Evolutionary conservation across 1,139 yeast species (phyloP).

Genomic region (Casaregolazyma suthepensis): DNA sequence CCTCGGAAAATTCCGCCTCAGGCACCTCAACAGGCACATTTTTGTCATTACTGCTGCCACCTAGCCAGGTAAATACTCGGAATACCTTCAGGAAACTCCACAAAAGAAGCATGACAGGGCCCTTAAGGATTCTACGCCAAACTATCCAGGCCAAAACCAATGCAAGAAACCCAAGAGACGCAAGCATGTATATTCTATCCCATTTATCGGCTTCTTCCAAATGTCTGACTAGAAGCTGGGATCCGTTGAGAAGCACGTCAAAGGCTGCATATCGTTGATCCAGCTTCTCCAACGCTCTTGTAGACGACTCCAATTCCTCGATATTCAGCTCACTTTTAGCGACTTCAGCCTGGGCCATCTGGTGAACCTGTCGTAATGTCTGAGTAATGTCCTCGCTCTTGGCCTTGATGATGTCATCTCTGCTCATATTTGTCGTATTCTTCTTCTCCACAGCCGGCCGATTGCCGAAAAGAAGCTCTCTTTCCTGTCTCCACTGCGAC

Average conservation of each 20-base stretch:
- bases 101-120: slow-evolving; percentile 50
- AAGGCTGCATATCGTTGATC: slow-evolving; percentile 50
- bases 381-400: slow-evolving; percentile 51
- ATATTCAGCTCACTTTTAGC: slow-evolving; percentile 56
- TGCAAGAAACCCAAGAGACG: slow-evolving; percentile 52
- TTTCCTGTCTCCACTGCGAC: slow-evolving; percentile 20
- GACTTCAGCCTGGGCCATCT: slow-evolving; percentile 42
- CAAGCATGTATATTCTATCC: slow-evolving; percentile 55
- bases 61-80: slow-evolving; percentile 2
- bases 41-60: neutral
- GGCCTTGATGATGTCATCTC: slow-evolving; percentile 37
- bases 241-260: slow-evolving; percentile 48
- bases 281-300: slow-evolving; percentile 45
- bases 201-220: slow-evolving; percentile 62
- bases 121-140: slow-evolving; percentile 55
- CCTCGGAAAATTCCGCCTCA: neutral
- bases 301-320: slow-evolving; percentile 54
- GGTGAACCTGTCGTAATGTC: slow-evolving; percentile 48
- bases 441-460: slow-evolving; percentile 1
- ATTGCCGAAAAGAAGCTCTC: slow-evolving; percentile 24
- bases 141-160: slow-evolving; percentile 56
- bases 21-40: neutral
- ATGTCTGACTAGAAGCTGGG: slow-evolving; percentile 52
- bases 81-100: slow-evolving; percentile 36
- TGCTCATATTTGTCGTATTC: slow-evolving; percentile 12